Evolutionary conservation across 768 basidiomycete genomes (phyloP).

Genomic region (Cytidiella melzeri): DNA sequence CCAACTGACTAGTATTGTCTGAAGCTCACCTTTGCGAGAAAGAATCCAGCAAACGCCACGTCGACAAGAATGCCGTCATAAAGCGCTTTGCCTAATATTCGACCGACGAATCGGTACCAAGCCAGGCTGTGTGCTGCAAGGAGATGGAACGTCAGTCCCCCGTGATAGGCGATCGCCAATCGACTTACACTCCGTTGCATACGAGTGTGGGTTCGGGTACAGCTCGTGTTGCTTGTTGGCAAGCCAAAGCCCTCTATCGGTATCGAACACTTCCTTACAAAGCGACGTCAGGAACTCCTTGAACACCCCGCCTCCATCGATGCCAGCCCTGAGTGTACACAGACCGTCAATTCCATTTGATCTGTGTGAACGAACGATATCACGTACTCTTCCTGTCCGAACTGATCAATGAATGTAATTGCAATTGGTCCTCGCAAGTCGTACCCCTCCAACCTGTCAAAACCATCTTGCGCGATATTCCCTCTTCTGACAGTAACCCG

Average conservation of each 20-base stretch:
- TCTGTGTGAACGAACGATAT: not conserved
- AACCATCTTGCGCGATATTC: conserved; percentile 85
- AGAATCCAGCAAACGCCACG: conserved; percentile 93
- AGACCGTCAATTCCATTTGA: not conserved
- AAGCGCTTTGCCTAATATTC: conserved; percentile 92
- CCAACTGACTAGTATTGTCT: not conserved
- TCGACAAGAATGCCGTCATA: conserved; percentile 96
- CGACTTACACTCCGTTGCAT: conserved; percentile 76
- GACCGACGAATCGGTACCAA: conserved; percentile 92
- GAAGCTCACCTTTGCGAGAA: conserved; percentile 68
- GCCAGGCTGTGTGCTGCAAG: conserved; percentile 68
- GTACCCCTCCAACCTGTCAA: conserved; percentile 70
- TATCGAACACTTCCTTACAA: conserved; percentile 91
- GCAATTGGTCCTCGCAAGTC: conserved; percentile 78
- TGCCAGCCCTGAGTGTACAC: conserved; percentile 58
- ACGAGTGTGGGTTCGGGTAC: conserved; percentile 90
- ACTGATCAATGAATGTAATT: conserved; percentile 92
- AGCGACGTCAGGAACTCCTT: conserved; percentile 96
- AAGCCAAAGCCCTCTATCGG: conserved; percentile 91
- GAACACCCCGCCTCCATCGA: conserved; percentile 96
- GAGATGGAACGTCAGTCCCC: too few relatives aligned
- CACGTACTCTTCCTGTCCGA: conserved; percentile 76
- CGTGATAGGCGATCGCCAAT: not conserved
- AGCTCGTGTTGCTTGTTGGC: conserved; percentile 87
- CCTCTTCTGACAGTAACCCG: conserved; percentile 61